phyloP scores from a whole-genome alignment of 2,329 filamentous ascomycete species.

The Sarocladium brachiariae region DNA sequence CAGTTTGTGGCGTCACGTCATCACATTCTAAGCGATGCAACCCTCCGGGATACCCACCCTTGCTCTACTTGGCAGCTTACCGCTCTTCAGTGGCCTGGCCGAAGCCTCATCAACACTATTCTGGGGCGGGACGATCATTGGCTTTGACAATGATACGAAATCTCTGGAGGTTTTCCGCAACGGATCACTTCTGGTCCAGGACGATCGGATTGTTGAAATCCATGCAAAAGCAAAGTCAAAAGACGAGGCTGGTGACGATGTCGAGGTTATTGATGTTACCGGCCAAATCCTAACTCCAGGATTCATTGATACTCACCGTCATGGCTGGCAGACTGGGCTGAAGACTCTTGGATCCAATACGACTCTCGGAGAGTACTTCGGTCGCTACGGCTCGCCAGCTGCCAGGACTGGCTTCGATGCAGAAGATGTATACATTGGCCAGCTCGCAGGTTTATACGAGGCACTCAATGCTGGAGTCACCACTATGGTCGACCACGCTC shows the following conservation, averaged over 20 bases:
- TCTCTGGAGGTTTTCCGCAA: conserved; percentile 30
- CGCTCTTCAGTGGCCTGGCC: not conserved
- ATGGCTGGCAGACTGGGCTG: conserved; percentile 49
- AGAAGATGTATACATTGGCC: conserved; percentile 39
- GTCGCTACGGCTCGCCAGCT: conserved; percentile 29
- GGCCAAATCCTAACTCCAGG: conserved; percentile 47
- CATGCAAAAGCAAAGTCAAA: conserved; percentile 17
- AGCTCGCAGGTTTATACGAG: conserved; percentile 41
- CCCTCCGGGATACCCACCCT: not conserved
- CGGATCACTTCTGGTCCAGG: conserved; percentile 31
- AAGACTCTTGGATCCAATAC: conserved; percentile 47
- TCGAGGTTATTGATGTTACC: conserved; percentile 34
- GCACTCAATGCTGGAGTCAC: conserved; percentile 47
- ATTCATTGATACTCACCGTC: conserved; percentile 50
- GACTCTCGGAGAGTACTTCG: conserved; percentile 40
- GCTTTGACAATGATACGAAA: conserved; percentile 28
- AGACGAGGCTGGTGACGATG: not conserved
- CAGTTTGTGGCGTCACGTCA: not conserved
- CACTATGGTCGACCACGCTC: conserved; percentile 45
- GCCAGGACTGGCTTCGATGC: conserved; percentile 26
- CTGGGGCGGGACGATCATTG: conserved; percentile 32
- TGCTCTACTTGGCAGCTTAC: not conserved
- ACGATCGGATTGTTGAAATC: conserved; percentile 30
- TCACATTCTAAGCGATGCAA: not conserved
- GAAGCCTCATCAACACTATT: conserved; percentile 17